phyloP scores from a whole-genome alignment of 495 filamentous ascomycete genomes.

The Amphirosellinia nigrospora region DNA sequence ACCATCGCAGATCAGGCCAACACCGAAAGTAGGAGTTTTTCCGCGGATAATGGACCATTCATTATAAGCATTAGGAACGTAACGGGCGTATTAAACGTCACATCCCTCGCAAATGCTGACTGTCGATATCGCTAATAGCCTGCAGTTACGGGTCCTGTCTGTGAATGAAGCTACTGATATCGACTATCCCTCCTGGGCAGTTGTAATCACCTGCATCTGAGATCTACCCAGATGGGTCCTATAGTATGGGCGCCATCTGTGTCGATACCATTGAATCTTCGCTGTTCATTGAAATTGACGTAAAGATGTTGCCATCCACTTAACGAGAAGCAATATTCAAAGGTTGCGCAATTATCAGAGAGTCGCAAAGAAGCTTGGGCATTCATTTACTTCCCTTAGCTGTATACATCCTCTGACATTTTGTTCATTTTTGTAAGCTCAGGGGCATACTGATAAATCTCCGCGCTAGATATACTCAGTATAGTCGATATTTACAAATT shows the following conservation, averaged over 20 bases:
- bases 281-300: not conserved
- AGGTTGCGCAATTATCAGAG: too few species aligned
- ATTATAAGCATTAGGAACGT: not conserved
- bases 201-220: not conserved
- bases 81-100: not conserved
- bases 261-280: not conserved
- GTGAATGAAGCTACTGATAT: not conserved
- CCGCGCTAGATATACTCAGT: too few species aligned
- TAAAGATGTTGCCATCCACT: not conserved
- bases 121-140: not conserved
- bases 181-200: not conserved
- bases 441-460: too few species aligned
- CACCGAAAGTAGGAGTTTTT: not conserved
- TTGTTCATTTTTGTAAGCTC: too few species aligned
- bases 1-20: constrained; percentile 6
- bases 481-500: too few species aligned
- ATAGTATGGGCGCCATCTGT: not conserved
- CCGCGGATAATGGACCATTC: not conserved
- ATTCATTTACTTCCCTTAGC: too few species aligned
- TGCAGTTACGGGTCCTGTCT: not conserved
- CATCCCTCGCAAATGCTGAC: not conserved
- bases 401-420: too few species aligned
- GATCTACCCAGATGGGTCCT: not conserved
- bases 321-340: too few species aligned
- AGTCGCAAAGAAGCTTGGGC: too few species aligned